Percentiles rank a stretch among this genome's conserved stretches.
phyloP scores from a whole-genome alignment of 768 basidiomycete genomes.

The Paxillus rubicundulus region DNA sequence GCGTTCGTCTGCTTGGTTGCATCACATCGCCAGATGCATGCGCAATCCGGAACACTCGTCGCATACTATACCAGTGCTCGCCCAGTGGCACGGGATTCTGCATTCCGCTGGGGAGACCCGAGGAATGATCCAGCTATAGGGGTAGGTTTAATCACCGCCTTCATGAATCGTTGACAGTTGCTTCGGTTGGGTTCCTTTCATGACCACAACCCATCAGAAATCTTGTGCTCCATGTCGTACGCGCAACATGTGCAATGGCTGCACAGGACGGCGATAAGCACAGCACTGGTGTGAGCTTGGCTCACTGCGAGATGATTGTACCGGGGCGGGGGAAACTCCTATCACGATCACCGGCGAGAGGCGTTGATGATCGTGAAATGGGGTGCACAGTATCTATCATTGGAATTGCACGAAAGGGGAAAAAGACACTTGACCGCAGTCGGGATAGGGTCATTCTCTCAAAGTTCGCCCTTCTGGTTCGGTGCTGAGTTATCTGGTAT shows the following conservation, averaged over 20 bases:
- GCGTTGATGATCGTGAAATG: no score
- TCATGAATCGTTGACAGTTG: no score
- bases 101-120: background rate
- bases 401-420: no score
- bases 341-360: background rate
- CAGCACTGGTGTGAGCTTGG: background rate
- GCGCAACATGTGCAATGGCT: no score
- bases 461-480: no score
- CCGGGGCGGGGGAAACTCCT: background rate
- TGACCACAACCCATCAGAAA: no score
- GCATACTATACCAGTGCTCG: background rate
- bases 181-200: no score
- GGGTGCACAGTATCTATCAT: no score
- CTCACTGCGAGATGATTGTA: background rate
- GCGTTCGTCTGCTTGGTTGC: no score
- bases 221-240: background rate
- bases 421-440: no score
- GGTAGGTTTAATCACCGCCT: background rate
- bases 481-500: no score
- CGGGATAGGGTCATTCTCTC: no score
- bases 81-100: background rate
- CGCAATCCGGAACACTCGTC: background rate
- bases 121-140: background rate
- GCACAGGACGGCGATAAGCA: background rate
- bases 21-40: background rate